These are phyloP conservation scores for Termitomyces sp. DNA, from an alignment of 768 basidiomycete species.

Conservation along the genomic window DNA sequence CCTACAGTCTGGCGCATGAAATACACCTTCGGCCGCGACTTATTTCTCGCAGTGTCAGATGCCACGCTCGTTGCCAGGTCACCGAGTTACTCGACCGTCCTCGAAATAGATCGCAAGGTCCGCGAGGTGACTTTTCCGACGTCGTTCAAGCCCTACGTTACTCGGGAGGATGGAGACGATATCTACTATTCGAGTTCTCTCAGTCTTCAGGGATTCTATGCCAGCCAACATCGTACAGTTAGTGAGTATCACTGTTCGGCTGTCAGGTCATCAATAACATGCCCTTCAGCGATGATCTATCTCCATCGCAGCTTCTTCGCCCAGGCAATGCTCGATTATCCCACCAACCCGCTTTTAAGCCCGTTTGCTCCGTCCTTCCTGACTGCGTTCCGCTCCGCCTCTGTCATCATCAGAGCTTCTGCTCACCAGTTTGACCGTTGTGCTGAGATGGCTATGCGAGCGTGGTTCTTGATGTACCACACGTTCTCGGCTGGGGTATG, in stretches of 20 bases:
- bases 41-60: slow-evolving; percentile 42
- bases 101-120: slow-evolving; percentile 47
- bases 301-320: slow-evolving; percentile 54
- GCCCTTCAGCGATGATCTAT: slow-evolving; percentile 42
- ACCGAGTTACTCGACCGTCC: slow-evolving; percentile 37
- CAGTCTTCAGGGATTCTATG: slow-evolving; percentile 48
- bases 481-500: slow-evolving; percentile 44
- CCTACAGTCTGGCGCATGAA: slow-evolving; percentile 52
- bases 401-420: slow-evolving; percentile 43
- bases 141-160: slow-evolving; percentile 39
- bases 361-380: slow-evolving; percentile 53
- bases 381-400: slow-evolving; percentile 47
- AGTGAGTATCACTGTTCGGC: slow-evolving; percentile 31
- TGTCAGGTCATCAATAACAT: not conserved
- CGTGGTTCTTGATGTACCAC: slow-evolving; percentile 47
- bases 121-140: slow-evolving; percentile 40
- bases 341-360: slow-evolving; percentile 46
- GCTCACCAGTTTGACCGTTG: slow-evolving; percentile 43
- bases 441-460: slow-evolving; percentile 40
- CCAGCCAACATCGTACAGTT: slow-evolving; percentile 52
- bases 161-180: slow-evolving; percentile 38
- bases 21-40: slow-evolving; percentile 43
- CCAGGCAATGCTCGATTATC: slow-evolving; percentile 49
- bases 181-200: slow-evolving; percentile 44
- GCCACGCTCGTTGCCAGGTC: slow-evolving; percentile 42